A percentile compares a stretch with the other conserved stretches of the same genome.
These are phyloP conservation scores for Adiantum capillusveneris DNA, from an alignment of 75 land plant species.

Conservation along the genomic window DNA sequence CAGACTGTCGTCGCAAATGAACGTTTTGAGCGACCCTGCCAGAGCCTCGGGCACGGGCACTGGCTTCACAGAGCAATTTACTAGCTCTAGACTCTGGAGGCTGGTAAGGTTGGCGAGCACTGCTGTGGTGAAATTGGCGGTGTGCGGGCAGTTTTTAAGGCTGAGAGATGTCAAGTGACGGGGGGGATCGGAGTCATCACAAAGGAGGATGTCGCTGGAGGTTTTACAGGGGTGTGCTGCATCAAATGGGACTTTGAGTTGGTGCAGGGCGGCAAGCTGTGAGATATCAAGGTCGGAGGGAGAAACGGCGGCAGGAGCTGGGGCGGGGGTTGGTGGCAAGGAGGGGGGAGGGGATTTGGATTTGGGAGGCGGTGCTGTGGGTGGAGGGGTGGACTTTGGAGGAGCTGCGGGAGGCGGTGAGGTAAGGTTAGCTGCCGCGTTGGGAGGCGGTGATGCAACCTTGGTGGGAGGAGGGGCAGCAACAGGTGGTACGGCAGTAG, in stretches of 20 bases:
- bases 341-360: neutral
- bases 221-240: constrained; percentile 43
- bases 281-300: constrained; percentile 35
- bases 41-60: constrained; percentile 39
- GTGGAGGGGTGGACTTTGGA: constrained; percentile 1
- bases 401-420: neutral
- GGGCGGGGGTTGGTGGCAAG: neutral
- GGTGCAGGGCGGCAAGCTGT: constrained; percentile 46
- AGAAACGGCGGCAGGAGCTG: too few relatives aligned
- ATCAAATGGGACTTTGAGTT: constrained; percentile 31
- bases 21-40: constrained; percentile 36
- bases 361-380: neutral
- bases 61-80: constrained; percentile 42
- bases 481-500: neutral
- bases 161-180: constrained; percentile 35
- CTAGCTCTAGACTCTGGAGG: constrained; percentile 39
- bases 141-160: constrained; percentile 64
- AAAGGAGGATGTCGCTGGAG: constrained; percentile 9
- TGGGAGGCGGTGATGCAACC: neutral
- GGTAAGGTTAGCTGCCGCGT: neutral
- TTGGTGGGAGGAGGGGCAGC: constrained; percentile 2
- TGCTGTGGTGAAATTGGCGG: constrained; percentile 41
- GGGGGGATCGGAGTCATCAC: constrained; percentile 48
- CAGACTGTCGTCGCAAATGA: constrained; percentile 46
- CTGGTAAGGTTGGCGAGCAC: constrained; percentile 52